phyloP scores from a whole-genome alignment of 345 rosid genomes.

The Dovyalis caffra region DNA sequence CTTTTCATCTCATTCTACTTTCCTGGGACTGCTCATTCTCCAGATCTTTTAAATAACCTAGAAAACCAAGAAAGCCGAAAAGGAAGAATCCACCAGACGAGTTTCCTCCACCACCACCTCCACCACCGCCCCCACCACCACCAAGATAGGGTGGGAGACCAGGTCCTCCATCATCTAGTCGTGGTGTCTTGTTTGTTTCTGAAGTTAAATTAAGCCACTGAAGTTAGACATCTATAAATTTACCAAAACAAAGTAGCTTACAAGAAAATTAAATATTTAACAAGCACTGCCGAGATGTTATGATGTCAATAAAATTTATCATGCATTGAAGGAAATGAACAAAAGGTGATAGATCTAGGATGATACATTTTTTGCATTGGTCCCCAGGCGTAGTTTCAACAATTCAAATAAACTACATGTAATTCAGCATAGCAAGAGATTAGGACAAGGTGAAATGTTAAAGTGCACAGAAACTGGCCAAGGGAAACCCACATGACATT shows the following conservation, averaged over 20 bases:
- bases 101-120: conserved; percentile 89
- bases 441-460: background rate
- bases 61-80: conserved; percentile 78
- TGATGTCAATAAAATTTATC: background rate
- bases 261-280: background rate
- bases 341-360: background rate
- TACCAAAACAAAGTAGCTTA: no score
- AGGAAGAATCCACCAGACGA: conserved; percentile 90
- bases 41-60: conserved; percentile 78
- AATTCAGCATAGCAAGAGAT: background rate
- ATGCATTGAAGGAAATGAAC: background rate
- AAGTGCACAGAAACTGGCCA: background rate
- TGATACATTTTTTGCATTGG: no score
- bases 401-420: background rate
- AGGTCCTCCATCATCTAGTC: conserved; percentile 78
- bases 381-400: background rate
- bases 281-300: no score
- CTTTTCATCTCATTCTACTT: conserved; percentile 43
- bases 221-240: background rate
- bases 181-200: conserved; percentile 41
- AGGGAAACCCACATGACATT: background rate
- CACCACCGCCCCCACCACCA: conserved; percentile 85
- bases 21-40: conserved; percentile 56
- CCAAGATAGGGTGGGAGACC: conserved; percentile 75
- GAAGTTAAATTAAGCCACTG: conserved; percentile 3